Evolutionary conservation across 805 yeast species (phyloP), one percentile per base, ranked within the genome.

Genomic region (Kockiozyma suomiensis): DNA sequence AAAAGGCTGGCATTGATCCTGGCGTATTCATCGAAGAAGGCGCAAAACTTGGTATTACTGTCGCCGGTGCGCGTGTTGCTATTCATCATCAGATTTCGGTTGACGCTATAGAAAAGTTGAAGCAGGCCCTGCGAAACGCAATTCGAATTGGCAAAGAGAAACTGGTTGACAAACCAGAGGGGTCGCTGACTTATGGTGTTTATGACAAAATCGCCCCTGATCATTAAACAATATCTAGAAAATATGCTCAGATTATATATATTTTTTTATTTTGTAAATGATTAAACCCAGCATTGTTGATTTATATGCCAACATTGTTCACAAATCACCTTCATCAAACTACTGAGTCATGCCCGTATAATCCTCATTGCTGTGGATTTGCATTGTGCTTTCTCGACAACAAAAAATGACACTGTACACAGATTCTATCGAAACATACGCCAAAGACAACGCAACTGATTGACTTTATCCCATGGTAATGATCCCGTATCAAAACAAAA

Each of bases 11-110:
- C 53, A 81, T 90, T 73, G 82, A 86, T 70, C 83, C 85, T 28
- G 80, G 74, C 19, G 77, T 78, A 32, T 74, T 89, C 58, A 78
- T 78, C 26, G 79, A 80, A 66, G 74, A 80, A 60, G 90, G 86
- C 60, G 72, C 77, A 46, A 82, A 87, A 68, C 77, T 84, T 70
- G 82, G 83, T 50, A 79, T 92, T 58, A 85, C 81, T 67, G 74
- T 87, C 40, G 80, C 81, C 81, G 90, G 91, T 52, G 85, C 85
- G 54, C 82, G 97, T 70, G 74, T 92, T 48, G 90, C 96, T 1
- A 86, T 91, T 79, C 96, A 90, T 68, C 85, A 83, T 73, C 91
- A 86, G 74, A 81, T 79, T 58, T 73, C 83, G 23, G 75, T 76
- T 28, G 82, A 79, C 47, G 79, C 87, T 30, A 73, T 86, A 50